These are phyloP conservation scores for Geotrichum carabidarum DNA, from an alignment of 1,139 yeast species.

Conservation along the genomic window DNA sequence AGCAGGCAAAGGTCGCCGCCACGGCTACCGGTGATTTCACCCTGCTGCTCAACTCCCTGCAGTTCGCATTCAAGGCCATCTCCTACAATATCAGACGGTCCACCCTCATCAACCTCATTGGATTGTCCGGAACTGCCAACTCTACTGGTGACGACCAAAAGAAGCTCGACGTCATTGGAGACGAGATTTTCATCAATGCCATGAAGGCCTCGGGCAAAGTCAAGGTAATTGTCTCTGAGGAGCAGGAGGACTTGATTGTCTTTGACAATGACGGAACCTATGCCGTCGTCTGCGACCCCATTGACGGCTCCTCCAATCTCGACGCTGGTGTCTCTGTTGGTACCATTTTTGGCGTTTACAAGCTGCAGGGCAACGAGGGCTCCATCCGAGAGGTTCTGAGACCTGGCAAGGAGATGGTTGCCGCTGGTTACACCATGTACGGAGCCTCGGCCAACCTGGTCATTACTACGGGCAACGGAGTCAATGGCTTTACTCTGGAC, in stretches of 20 bases:
- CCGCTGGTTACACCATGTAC: constrained; percentile 98
- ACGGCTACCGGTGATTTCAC: constrained; percentile 88
- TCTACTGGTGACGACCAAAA: constrained; percentile 98
- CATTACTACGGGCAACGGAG: constrained; percentile 88
- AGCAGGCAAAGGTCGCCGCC: constrained; percentile 56
- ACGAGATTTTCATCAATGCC: constrained; percentile 94
- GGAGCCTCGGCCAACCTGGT: constrained; percentile 95
- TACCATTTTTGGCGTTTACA: constrained; percentile 89
- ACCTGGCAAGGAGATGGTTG: constrained; percentile 89
- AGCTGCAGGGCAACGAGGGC: constrained; percentile 64
- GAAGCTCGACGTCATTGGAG: constrained; percentile 94
- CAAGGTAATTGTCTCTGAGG: constrained; percentile 86
- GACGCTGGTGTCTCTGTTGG: constrained; percentile 99
- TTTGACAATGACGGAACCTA: constrained; percentile 83
- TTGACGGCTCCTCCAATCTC: constrained; percentile 92
- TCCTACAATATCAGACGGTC: constrained; percentile 95
- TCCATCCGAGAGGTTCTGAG: constrained; percentile 84
- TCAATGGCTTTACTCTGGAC: constrained; percentile 92
- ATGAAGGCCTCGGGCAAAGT: constrained; percentile 93
- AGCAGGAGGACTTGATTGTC: constrained; percentile 90
- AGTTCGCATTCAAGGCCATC: constrained; percentile 93
- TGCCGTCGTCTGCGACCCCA: constrained; percentile 97
- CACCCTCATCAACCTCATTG: constrained; percentile 87
- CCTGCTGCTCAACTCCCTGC: constrained; percentile 77
- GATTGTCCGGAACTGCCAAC: constrained; percentile 76